phyloP scores from a whole-genome alignment of 1,284 basidiomycete species.

The Heterobasidion annosum region DNA sequence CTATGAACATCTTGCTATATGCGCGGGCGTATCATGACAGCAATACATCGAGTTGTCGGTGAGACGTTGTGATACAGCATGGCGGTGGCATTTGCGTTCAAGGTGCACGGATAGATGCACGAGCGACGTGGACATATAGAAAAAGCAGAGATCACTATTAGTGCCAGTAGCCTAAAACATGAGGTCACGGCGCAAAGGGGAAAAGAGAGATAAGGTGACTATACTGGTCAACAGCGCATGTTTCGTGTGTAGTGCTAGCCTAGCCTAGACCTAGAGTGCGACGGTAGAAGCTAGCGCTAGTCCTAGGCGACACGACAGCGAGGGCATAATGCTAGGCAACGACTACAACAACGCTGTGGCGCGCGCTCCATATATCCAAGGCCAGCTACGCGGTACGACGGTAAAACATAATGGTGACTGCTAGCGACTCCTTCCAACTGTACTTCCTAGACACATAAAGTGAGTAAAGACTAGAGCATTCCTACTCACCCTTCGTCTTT shows the following conservation, averaged over 20 bases:
- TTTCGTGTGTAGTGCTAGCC: slow-evolving; percentile 38
- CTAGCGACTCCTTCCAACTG: slow-evolving; percentile 16
- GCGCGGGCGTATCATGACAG: background rate
- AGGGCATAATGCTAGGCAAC: background rate
- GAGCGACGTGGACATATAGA: slow-evolving; percentile 16
- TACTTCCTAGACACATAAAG: slow-evolving; percentile 12
- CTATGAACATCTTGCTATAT: slow-evolving; percentile 94
- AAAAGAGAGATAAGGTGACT: slow-evolving; percentile 44
- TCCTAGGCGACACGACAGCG: slow-evolving; percentile 26
- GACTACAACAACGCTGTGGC: background rate
- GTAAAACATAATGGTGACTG: slow-evolving; percentile 5
- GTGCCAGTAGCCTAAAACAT: slow-evolving; percentile 70
- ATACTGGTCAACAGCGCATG: slow-evolving; percentile 43
- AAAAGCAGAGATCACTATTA: slow-evolving; percentile 54
- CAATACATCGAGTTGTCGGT: slow-evolving; percentile 9
- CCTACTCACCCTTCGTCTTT: slow-evolving; percentile 95
- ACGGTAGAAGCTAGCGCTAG: slow-evolving; percentile 52
- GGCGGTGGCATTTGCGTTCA: slow-evolving; percentile 9
- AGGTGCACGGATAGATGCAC: slow-evolving; percentile 9
- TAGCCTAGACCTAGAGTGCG: slow-evolving; percentile 70
- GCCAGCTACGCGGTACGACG: slow-evolving; percentile 14
- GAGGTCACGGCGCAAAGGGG: slow-evolving; percentile 44
- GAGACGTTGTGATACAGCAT: background rate
- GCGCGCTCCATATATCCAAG: slow-evolving; percentile 15
- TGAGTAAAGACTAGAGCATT: slow-evolving; percentile 5